phyloP scores from a whole-genome alignment of 495 filamentous ascomycete species.

The Pyronema domesticum region DNA sequence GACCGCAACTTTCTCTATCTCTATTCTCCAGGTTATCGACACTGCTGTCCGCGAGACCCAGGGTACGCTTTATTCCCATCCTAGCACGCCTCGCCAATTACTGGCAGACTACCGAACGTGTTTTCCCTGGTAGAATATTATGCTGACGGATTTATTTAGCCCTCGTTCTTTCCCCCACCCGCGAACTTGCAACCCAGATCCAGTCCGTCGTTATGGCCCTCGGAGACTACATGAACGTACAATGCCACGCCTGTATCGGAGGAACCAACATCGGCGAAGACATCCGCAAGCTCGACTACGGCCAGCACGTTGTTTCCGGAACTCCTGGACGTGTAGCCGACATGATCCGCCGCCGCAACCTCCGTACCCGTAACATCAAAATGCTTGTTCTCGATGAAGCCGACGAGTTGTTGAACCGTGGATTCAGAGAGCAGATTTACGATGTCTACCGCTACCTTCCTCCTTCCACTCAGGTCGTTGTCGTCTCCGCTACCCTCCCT shows the following conservation, averaged over 20 bases:
- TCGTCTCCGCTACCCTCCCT: slow-evolving; percentile 90
- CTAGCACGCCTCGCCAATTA: neutral
- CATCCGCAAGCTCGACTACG: slow-evolving; percentile 90
- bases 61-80: slow-evolving; percentile 4
- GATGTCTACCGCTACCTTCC: slow-evolving; percentile 96
- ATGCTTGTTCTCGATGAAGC: slow-evolving; percentile 98
- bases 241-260: slow-evolving; percentile 97
- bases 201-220: slow-evolving; percentile 94
- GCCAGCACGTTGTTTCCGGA: slow-evolving; percentile 90
- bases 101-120: slow-evolving; percentile 8
- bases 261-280: slow-evolving; percentile 95
- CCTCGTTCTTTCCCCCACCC: slow-evolving; percentile 90
- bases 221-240: slow-evolving; percentile 98
- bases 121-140: neutral
- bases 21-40: slow-evolving; percentile 86
- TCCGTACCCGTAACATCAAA: slow-evolving; percentile 91
- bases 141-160: slow-evolving; percentile 30
- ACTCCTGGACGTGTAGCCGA: slow-evolving; percentile 92
- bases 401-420: slow-evolving; percentile 73
- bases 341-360: slow-evolving; percentile 93
- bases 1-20: slow-evolving; percentile 97
- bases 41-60: slow-evolving; percentile 71
- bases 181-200: slow-evolving; percentile 95
- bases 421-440: slow-evolving; percentile 98
- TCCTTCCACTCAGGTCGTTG: slow-evolving; percentile 89